Base-by-base conservation (phyloP, 805 yeast species). In the Allodekkera sacchari region DNA sequence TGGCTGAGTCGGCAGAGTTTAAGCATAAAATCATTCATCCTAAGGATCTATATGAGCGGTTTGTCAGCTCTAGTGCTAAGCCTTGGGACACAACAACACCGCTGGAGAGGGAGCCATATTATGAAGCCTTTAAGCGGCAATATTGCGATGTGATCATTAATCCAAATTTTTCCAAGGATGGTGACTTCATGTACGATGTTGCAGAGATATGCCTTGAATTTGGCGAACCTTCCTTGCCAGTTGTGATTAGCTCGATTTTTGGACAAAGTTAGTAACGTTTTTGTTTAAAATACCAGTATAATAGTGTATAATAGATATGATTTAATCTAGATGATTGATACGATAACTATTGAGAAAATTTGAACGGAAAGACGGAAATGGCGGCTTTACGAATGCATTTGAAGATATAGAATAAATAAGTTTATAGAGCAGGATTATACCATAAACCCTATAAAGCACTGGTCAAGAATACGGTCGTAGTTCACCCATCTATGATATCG, bases 401-500 rank as follows among this genome's bases (percentile, higher is more conserved):
- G 8, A 9, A 9, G 22, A 9, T 11, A 20, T 20, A 20, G 10
- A 8, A 8, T 20, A 20, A 11, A 9, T 20, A 10, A 6, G 29
- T 7, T 6, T 21, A 20, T 9, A 9, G 11, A 23, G 7, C n/a
- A 22, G 8, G 2, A 7, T 36, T 27, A 44, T 13, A 52, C 53
- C 33, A 58, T 54, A 22, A 71, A 53, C 2, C 97, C 98, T 3
- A 89, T 68, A 36, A 76, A 59, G 48, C 96, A 87, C 34, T 71
- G 74, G 44, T 75, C 85, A 35, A 89, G 59, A 68, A 89, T 72
- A 38, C 85, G 58, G 41, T 88, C 96, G 31, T 64, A 83, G 52
- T 83, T 89, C 5, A 89, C 95, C 98, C 61, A 59, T 9, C 59
- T 45, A 40, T 71, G 77, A 39, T 79, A 82, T 55, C 77, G 75